Base-by-base conservation (phyloP, 169 alveolate genomes). In the Eimeria necatrix region DNA sequence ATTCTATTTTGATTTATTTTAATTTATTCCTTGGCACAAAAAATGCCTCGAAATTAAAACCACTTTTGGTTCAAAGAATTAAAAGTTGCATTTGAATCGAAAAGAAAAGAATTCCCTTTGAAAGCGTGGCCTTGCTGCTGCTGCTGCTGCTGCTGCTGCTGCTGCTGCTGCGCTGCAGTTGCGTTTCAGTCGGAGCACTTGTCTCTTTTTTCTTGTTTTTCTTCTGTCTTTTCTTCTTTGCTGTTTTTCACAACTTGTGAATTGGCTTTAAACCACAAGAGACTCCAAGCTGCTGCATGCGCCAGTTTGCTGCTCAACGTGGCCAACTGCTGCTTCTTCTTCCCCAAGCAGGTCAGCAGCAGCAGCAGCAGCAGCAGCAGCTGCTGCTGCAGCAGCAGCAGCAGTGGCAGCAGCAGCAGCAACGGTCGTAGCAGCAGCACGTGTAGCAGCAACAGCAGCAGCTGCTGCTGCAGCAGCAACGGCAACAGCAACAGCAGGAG, bases 141-240 rank as follows among this genome's bases (percentile, higher is more conserved):
- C 20, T 10, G 12, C 46, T 6, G 80, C 51, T 22, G 51, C 51
- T 24, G 6, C 46, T 20, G 20, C 46, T 6, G 80, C 51, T 22
- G 51, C 51, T 24, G 6, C 46, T 20, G 20, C 8, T 7, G 49
- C 80, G 8, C 76, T 46, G 9, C 91, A 91, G 95, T 84, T 32
- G 91, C 59, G 78, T 74, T 91, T 14, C 95, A 91, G 83, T 78
- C 91, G 90, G 85, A 56, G 60, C 95, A 91, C 91, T 91, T 56
- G 89, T 91, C 90, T 0, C 32, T 91, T 6, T 91, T 91, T 52
- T 91, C 73, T 70, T 91, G 95, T 56, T 86, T 84, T 51, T 91
- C 95, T 18, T 61, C 95, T n/a, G 95, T 91, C 83, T 84, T 91
- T 52, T 91, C 95, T 10, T 74, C 95, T 53, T 18, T 84, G 41